These are phyloP conservation scores for Straminergon stramineum DNA, from an alignment of 225 moss, liverwort and hornwort species.

Conservation along the genomic window DNA sequence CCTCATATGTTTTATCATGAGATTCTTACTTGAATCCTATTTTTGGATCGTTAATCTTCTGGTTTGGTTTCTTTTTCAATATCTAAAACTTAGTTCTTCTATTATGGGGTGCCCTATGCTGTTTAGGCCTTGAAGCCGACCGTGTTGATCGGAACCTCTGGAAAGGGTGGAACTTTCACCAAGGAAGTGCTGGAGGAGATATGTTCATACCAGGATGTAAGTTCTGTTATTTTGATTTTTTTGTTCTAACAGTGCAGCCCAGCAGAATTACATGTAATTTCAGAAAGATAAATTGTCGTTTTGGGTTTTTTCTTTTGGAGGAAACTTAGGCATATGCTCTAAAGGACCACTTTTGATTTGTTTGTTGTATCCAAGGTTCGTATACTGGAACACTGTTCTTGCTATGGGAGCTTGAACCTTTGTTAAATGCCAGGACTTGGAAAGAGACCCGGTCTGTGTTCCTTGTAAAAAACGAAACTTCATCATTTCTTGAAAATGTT, in stretches of 20 bases:
- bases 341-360: neutral
- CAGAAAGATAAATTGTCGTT: neutral
- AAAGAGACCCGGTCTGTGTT: neutral
- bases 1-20: neutral
- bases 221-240: neutral
- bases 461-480: neutral
- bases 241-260: neutral
- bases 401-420: neutral
- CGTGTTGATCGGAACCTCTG: slow-evolving; percentile 76
- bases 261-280: neutral
- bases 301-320: neutral
- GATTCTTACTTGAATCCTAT: neutral
- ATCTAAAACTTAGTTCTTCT: neutral
- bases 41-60: neutral
- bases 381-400: neutral
- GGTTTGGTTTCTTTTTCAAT: neutral
- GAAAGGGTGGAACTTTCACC: slow-evolving; percentile 68
- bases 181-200: slow-evolving; percentile 75
- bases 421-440: neutral
- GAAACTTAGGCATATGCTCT: neutral
- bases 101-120: neutral
- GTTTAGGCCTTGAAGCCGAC: slow-evolving; percentile 67
- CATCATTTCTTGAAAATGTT: neutral
- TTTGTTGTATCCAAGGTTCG: neutral
- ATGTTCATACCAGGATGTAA: slow-evolving; percentile 57